These are phyloP conservation scores for Clathrus columnatus DNA, from an alignment of 768 basidiomycete genomes.

Conservation along the genomic window DNA sequence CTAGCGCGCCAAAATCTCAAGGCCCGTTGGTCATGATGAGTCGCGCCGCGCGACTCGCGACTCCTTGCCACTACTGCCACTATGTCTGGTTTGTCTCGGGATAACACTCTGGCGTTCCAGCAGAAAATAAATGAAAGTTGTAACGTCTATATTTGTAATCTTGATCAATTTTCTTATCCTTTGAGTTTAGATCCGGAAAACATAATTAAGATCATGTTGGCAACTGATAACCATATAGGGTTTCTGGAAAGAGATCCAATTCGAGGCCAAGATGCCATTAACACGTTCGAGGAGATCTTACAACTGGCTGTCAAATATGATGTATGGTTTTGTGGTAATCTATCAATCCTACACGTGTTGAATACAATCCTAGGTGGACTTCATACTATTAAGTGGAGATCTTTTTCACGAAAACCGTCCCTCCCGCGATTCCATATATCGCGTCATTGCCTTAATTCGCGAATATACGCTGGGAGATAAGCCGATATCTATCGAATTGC, in stretches of 20 bases:
- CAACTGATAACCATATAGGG: constrained; percentile 95
- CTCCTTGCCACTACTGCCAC: no score
- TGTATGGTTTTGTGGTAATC: constrained; percentile 28
- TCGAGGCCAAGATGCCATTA: constrained; percentile 89
- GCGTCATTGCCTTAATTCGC: constrained; percentile 79
- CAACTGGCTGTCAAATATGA: constrained; percentile 84
- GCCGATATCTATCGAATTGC: constrained; percentile 81
- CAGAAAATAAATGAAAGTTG: neutral
- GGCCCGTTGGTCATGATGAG: no score
- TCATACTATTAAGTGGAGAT: constrained; percentile 91
- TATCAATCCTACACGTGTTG: neutral
- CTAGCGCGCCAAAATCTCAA: no score
- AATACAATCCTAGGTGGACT: constrained; percentile 71
- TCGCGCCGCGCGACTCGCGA: no score
- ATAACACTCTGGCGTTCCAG: neutral
- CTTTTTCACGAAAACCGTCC: constrained; percentile 98
- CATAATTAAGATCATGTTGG: constrained; percentile 76
- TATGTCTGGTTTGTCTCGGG: neutral
- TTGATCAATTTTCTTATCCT: neutral
- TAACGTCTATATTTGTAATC: neutral
- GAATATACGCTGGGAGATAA: constrained; percentile 86
- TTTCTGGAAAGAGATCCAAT: constrained; percentile 92
- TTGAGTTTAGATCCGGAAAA: constrained; percentile 23
- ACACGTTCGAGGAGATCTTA: constrained; percentile 90
- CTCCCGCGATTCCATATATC: constrained; percentile 80